Evolutionary conservation across 2,329 filamentous ascomycete genomes (phyloP).

Genomic region (Calonectria pseudoturangicola): DNA sequence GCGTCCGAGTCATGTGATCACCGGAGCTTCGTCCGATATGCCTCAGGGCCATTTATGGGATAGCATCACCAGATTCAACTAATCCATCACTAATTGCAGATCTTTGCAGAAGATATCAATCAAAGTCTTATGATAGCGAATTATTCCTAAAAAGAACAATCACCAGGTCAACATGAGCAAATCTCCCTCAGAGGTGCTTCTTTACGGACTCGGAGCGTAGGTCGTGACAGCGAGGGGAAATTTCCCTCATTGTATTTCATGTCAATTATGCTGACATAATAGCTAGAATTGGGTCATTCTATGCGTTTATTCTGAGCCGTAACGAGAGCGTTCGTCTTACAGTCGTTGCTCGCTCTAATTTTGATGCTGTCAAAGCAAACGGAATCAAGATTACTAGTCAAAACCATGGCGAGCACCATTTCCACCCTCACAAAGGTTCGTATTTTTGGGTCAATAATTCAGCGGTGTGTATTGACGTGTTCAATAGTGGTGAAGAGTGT

Average conservation of each 20-base stretch:
- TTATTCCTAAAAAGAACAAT: neutral
- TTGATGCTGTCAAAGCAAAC: conserved; percentile 69
- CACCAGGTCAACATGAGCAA: conserved; percentile 57
- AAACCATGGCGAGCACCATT: conserved; percentile 73
- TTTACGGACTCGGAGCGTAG: conserved; percentile 74
- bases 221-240: conserved; percentile 47
- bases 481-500: conserved; percentile 42
- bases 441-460: neutral
- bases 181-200: conserved; percentile 59
- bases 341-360: conserved; percentile 77
- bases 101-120: neutral
- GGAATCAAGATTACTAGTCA: conserved; percentile 73
- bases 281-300: conserved; percentile 73
- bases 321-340: conserved; percentile 69
- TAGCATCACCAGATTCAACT: neutral
- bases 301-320: conserved; percentile 71
- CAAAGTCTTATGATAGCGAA: neutral
- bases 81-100: neutral
- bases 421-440: conserved; percentile 66
- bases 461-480: neutral
- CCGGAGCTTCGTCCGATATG: neutral
- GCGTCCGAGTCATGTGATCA: conserved; percentile 9
- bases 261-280: conserved; percentile 5
- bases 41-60: conserved; percentile 3
- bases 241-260: neutral